phyloP scores from a whole-genome alignment of 768 basidiomycete genomes.

The Tylopilus plumbeoviolaceoides region DNA sequence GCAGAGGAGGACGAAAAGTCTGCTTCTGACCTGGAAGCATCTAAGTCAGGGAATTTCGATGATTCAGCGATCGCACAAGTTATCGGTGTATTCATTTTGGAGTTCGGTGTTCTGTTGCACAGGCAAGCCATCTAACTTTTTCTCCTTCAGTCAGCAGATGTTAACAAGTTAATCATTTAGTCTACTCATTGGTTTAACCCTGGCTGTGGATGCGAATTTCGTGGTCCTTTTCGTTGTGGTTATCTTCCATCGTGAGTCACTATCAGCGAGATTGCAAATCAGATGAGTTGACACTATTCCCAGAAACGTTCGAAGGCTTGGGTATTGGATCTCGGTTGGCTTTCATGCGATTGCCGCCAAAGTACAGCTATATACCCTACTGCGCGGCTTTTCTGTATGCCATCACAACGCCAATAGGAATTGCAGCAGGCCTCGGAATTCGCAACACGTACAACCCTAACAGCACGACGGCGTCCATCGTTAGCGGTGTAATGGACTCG shows the following conservation, averaged over 20 bases:
- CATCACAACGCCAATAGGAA: slow-evolving; percentile 81
- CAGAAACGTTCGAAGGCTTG: slow-evolving; percentile 92
- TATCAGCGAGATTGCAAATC: background rate
- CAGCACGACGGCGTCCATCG: slow-evolving; percentile 70
- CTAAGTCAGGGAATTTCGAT: slow-evolving; percentile 20
- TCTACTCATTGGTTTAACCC: slow-evolving; percentile 82
- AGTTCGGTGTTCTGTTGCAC: slow-evolving; percentile 90
- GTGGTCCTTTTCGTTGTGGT: slow-evolving; percentile 86
- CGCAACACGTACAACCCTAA: slow-evolving; percentile 78
- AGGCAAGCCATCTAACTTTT: slow-evolving; percentile 40
- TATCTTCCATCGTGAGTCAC: slow-evolving; percentile 83
- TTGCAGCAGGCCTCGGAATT: slow-evolving; percentile 79
- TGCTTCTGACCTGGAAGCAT: slow-evolving; percentile 28
- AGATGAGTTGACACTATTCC: background rate
- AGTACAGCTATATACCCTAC: slow-evolving; percentile 55
- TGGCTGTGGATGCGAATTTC: slow-evolving; percentile 84
- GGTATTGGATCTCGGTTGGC: slow-evolving; percentile 91
- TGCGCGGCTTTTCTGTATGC: slow-evolving; percentile 64
- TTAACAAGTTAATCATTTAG: slow-evolving; percentile 32
- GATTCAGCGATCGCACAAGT: slow-evolving; percentile 62
- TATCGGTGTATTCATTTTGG: slow-evolving; percentile 85
- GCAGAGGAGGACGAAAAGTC: slow-evolving; percentile 7
- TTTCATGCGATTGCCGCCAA: slow-evolving; percentile 55
- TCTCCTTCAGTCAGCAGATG: background rate
- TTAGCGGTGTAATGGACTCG: slow-evolving; percentile 82